phyloP scores from a whole-genome alignment of 2,329 filamentous ascomycete genomes.

The Pyrenochaeta sp. region DNA sequence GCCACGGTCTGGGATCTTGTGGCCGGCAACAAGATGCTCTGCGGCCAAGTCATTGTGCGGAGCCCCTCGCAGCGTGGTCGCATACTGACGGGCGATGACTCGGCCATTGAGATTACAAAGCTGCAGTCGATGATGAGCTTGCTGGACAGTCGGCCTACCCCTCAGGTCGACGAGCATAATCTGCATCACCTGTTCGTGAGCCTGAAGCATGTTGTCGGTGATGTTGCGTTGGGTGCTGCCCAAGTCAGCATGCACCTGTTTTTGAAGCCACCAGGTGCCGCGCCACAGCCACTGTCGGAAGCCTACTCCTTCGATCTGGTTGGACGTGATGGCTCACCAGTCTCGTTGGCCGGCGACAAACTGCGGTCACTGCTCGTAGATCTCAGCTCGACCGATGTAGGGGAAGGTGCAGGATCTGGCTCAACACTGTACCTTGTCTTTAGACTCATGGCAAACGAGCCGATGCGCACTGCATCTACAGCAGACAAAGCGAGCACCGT shows the following conservation, averaged over 20 bases:
- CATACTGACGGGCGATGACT: conserved; percentile 90
- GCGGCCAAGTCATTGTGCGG: conserved; percentile 92
- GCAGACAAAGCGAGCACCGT: conserved; percentile 39
- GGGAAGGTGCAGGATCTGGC: conserved; percentile 69
- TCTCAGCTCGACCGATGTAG: conserved; percentile 77
- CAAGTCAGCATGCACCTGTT: conserved; percentile 79
- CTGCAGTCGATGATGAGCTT: conserved; percentile 97
- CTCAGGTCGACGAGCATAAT: conserved; percentile 72
- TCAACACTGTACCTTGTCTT: conserved; percentile 84
- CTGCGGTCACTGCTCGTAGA: conserved; percentile 90
- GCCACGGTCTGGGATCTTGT: conserved; percentile 96
- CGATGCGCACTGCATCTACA: conserved; percentile 39
- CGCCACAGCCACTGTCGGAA: conserved; percentile 78
- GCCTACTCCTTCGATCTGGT: conserved; percentile 82
- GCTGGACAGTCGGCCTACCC: conserved; percentile 80
- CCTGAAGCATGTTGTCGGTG: conserved; percentile 81
- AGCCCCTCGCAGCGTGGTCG: conserved; percentile 84
- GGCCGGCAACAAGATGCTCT: conserved; percentile 91
- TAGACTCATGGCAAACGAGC: conserved; percentile 73
- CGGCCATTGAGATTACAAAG: conserved; percentile 87
- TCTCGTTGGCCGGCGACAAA: conserved; percentile 70
- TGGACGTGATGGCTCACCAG: conserved; percentile 74
- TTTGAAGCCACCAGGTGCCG: conserved; percentile 70
- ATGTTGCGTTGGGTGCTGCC: conserved; percentile 76
- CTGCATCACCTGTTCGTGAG: conserved; percentile 86